A percentile compares a stretch with the other conserved stretches of the same genome.
Evolutionary conservation across 441 rosid genomes (phyloP).

Genomic region (Erodium trifolium): DNA sequence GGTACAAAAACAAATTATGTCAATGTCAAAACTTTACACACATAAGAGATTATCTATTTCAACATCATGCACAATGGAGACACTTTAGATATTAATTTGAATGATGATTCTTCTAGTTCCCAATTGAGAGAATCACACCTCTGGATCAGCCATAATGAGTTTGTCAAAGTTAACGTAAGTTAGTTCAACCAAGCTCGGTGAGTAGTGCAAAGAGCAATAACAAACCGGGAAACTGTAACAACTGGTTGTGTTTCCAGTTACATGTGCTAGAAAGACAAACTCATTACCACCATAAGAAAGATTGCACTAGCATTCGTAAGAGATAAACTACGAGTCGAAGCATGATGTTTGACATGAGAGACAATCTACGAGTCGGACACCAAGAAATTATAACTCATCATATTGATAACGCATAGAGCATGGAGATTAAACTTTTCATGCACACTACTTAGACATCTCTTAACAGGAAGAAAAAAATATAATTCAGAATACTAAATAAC

Average conservation of each 20-base stretch:
- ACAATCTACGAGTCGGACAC: background rate
- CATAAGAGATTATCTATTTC: background rate
- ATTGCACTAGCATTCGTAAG: background rate
- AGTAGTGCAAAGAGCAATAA: background rate
- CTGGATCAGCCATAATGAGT: constrained; percentile 1
- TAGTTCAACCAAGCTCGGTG: background rate
- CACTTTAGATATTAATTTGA: no score
- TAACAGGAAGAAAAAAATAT: no score
- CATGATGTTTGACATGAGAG: background rate
- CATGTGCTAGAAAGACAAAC: background rate
- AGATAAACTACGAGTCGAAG: background rate
- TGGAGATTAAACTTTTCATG: background rate
- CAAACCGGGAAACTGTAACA: background rate
- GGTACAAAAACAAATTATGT: background rate
- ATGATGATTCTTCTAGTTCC: no score
- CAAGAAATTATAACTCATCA: background rate
- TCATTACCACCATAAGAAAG: background rate
- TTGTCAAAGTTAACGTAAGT: background rate
- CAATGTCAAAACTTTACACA: background rate
- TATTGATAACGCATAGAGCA: background rate
- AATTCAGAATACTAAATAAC: no score
- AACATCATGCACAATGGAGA: background rate
- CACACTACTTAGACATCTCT: background rate
- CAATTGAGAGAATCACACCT: no score
- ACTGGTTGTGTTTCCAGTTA: background rate